These are phyloP conservation scores for Fusarium coffeatum DNA, from an alignment of 2,329 filamentous ascomycete species.

Conservation along the genomic window DNA sequence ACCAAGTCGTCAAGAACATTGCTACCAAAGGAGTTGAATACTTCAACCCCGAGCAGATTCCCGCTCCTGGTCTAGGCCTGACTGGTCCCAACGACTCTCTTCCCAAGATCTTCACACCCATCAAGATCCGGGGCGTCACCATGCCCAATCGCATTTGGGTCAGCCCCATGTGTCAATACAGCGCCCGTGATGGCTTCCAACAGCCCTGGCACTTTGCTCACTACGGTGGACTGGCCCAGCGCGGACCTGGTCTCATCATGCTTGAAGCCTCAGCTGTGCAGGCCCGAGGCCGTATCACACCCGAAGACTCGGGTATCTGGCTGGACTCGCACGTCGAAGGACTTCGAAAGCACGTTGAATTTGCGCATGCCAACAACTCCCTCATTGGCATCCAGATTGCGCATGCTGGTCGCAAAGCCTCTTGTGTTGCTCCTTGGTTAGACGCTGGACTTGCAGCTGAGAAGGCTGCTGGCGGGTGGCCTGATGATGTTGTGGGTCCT, in stretches of 20 bases:
- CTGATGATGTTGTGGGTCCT: slow-evolving; percentile 61
- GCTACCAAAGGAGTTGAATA: neutral
- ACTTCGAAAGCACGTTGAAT: slow-evolving; percentile 69
- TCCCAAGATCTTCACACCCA: slow-evolving; percentile 60
- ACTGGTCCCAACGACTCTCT: neutral
- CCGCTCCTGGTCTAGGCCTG: neutral
- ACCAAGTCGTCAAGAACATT: neutral
- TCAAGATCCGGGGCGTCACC: slow-evolving; percentile 63
- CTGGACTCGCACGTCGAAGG: slow-evolving; percentile 74
- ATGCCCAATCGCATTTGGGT: slow-evolving; percentile 68
- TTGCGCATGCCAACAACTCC: slow-evolving; percentile 73
- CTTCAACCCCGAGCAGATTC: neutral
- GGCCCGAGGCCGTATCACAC: slow-evolving; percentile 77
- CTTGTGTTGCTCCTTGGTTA: slow-evolving; percentile 64
- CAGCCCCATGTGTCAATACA: slow-evolving; percentile 66
- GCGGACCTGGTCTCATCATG: slow-evolving; percentile 73
- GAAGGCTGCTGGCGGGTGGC: slow-evolving; percentile 64
- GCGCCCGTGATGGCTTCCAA: slow-evolving; percentile 63
- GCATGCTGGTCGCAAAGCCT: slow-evolving; percentile 73
- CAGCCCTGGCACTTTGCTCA: slow-evolving; percentile 79
- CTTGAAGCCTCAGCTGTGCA: slow-evolving; percentile 76
- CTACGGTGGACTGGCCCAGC: slow-evolving; percentile 75
- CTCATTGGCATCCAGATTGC: slow-evolving; percentile 75
- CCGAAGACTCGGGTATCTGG: slow-evolving; percentile 70
- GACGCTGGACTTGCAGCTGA: slow-evolving; percentile 55